Base-by-base conservation (phyloP, 1,284 basidiomycete genomes). In the Ceratobasidium sp. region DNA sequence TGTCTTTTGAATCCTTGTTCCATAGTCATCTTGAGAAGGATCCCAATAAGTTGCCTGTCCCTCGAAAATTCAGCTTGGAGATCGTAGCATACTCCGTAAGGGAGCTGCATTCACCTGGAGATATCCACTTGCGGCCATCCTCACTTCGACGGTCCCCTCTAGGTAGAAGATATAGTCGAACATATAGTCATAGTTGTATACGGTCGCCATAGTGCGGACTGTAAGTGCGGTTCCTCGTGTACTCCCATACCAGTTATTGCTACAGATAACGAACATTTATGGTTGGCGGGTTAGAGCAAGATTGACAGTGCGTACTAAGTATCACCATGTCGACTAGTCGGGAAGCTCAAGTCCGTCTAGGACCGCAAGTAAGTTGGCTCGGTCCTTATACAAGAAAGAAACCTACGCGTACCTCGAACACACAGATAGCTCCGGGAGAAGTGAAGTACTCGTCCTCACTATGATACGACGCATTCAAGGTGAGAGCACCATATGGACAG, bases 131-230 rank as follows among this genome's bases (percentile, higher is more conserved):
- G 91, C 91, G 13, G 90, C 91, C 20, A 93, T 66, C 1, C 89
- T 86, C 38, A 91, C 89, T 83, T 92, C 91, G 40, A 92, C 88
- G 4, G 90, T 90, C 2, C 91, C 91, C 80, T 92, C 91, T 13
- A 91, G 83, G 78, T 90, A 88, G 86, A 92, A 92, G 2, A 88
- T 88, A 81, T 92, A 92, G 80, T 92, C 90, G 81, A 91, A 92
- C 86, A 88, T 73, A 65, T 81, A 80, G 46, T 81, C 80, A 61
- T 81, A 79, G 67, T 79, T 78, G 44, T 68, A 54, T n/a, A 44
- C 66, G 17, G 52, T 57, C 10, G 74, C 44, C 74, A 77, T 77
- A 9, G 46, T 71, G 7, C 74, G 73, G 5, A 79, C 68, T 3
- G 66, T 59, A 38, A 77, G 59, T 20, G 66, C 66, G 10, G 59